Evolutionary conservation across 148 eudicot genomes (phyloP).

Genomic region (Linanthus parryae): DNA sequence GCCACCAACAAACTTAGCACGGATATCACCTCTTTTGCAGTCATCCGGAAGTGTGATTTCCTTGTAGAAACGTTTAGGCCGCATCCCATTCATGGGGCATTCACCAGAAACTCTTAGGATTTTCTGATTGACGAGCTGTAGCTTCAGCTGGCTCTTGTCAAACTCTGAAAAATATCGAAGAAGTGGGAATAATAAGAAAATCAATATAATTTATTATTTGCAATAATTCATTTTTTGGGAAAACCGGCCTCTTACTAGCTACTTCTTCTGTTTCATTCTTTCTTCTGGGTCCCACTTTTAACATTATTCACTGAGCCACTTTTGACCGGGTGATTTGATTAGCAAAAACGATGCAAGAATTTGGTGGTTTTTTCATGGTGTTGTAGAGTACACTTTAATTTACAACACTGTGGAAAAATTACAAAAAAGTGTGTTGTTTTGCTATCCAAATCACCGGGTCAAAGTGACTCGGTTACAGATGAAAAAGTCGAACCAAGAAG

Average conservation of each 20-base stretch:
- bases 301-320: no score
- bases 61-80: constrained; percentile 35
- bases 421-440: no score
- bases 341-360: no score
- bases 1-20: constrained; percentile 36
- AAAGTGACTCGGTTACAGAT: no score
- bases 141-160: constrained; percentile 52
- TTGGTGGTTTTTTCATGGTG: no score
- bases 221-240: not conserved
- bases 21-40: constrained; percentile 32
- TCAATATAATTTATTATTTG: not conserved
- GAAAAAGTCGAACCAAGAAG: no score
- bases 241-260: not conserved
- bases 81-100: constrained; percentile 19
- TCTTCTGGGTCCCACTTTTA: no score
- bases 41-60: constrained; percentile 34
- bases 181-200: not conserved
- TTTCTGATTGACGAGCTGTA: constrained; percentile 35
- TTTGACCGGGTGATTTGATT: no score
- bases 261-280: no score
- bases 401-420: no score
- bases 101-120: constrained; percentile 54
- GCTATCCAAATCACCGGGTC: no score
- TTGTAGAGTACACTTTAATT: no score
- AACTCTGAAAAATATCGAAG: constrained; percentile 26